Conservation (phyloP, 2,329 filamentous ascomycete genomes). For the Cladosporium halotolerans region DNA sequence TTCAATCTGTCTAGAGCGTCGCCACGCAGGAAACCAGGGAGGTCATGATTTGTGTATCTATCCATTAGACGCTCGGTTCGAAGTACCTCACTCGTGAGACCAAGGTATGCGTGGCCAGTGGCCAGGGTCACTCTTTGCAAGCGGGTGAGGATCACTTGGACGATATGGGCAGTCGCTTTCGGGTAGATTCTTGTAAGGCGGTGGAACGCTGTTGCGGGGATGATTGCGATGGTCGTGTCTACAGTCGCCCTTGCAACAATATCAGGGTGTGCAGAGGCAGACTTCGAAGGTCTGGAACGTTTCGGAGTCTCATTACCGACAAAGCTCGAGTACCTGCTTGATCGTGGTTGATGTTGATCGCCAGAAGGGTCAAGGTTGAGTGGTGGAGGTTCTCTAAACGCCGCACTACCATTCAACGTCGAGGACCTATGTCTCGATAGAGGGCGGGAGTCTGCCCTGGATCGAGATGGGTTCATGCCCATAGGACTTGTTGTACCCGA, state of each 20-base stretch:
- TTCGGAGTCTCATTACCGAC: slow-evolving; percentile 14
- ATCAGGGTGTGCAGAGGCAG: slow-evolving; percentile 85
- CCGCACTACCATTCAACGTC: slow-evolving; percentile 13
- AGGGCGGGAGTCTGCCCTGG: slow-evolving; percentile 16
- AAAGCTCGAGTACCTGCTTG: slow-evolving; percentile 24
- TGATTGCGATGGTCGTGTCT: slow-evolving; percentile 96
- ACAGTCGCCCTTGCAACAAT: slow-evolving; percentile 94
- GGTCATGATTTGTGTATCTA: slow-evolving; percentile 81
- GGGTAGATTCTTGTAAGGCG: slow-evolving; percentile 90
- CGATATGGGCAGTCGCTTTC: slow-evolving; percentile 92
- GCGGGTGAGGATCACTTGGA: slow-evolving; percentile 92
- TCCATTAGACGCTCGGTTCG: slow-evolving; percentile 92
- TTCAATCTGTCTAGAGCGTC: slow-evolving; percentile 77
- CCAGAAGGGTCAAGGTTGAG: slow-evolving; percentile 24
- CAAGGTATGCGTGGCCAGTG: slow-evolving; percentile 90
- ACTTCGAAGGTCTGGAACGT: slow-evolving; percentile 29
- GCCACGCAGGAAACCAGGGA: slow-evolving; percentile 85
- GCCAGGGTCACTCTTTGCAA: slow-evolving; percentile 91
- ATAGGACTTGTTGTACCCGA: slow-evolving; percentile 22
- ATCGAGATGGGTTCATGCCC: slow-evolving; percentile 15
- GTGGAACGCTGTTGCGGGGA: slow-evolving; percentile 91
- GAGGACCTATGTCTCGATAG: slow-evolving; percentile 22
- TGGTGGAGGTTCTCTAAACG: slow-evolving; percentile 26
- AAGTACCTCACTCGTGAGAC: slow-evolving; percentile 82
- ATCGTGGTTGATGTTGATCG: slow-evolving; percentile 18